Conservation (phyloP, 2,329 filamentous ascomycete genomes). For the Sarocladium brachiariae region DNA sequence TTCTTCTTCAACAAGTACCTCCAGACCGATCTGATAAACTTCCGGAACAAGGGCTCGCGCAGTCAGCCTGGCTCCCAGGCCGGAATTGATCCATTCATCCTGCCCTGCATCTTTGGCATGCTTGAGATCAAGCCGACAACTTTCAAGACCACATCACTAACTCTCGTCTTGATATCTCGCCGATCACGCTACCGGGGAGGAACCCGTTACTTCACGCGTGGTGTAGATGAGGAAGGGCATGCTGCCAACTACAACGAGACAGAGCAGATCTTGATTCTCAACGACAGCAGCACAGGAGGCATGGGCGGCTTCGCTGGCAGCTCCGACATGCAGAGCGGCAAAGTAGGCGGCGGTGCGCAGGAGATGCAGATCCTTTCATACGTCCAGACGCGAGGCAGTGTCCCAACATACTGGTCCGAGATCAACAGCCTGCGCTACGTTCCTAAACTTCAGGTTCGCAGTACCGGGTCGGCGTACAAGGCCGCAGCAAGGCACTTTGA, state of each 20-base stretch:
- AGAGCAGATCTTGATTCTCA: conserved; percentile 84
- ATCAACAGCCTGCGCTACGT: conserved; percentile 90
- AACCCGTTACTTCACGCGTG: conserved; percentile 90
- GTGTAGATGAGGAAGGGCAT: conserved; percentile 86
- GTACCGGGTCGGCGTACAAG: conserved; percentile 70
- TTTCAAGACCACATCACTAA: conserved; percentile 78
- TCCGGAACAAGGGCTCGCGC: conserved; percentile 58
- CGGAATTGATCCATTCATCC: conserved; percentile 80
- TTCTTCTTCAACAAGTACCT: conserved; percentile 99
- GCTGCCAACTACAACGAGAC: conserved; percentile 99
- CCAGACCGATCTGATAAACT: conserved; percentile 85
- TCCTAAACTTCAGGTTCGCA: conserved; percentile 80
- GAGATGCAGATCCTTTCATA: conserved; percentile 90
- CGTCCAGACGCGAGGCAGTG: conserved; percentile 92
- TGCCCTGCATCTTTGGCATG: conserved; percentile 96
- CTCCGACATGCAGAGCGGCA: conserved; percentile 67
- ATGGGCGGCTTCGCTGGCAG: conserved; percentile 76
- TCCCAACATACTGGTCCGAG: conserved; percentile 94
- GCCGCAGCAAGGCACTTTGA: conserved; percentile 84
- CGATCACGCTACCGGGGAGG: conserved; percentile 83
- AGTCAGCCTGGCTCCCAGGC: conserved; percentile 64
- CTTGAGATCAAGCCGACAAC: conserved; percentile 81
- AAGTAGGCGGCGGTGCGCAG: conserved; percentile 50
- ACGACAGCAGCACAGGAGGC: conserved; percentile 66
- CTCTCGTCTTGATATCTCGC: conserved; percentile 80